These are phyloP conservation scores for Tranzscheliella williamsii DNA, from an alignment of 1,284 basidiomycete genomes.

Conservation along the genomic window DNA sequence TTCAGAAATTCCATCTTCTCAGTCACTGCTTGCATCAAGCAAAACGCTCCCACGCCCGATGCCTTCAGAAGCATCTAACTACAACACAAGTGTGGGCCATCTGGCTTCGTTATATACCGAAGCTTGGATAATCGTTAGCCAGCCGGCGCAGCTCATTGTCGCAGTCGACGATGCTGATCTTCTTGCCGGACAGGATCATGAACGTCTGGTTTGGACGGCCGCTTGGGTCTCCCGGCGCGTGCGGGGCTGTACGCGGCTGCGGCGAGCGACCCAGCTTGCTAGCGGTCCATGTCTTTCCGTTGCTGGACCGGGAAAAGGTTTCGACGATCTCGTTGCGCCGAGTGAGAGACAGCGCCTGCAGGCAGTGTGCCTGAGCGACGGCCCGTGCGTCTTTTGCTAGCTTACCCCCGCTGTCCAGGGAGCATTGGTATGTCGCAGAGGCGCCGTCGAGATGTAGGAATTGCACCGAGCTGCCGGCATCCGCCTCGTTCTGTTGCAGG, in stretches of 20 bases:
- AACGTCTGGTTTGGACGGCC: slow-evolving; percentile 18
- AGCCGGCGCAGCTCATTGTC: slow-evolving; percentile 29
- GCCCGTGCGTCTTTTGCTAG: slow-evolving; percentile 21
- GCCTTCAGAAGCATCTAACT: too few species aligned
- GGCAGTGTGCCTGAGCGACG: slow-evolving; percentile 27
- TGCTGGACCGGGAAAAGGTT: slow-evolving; percentile 36
- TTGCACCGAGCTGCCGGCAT: slow-evolving; percentile 3
- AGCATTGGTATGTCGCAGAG: slow-evolving; percentile 17
- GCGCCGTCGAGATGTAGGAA: slow-evolving; percentile 33
- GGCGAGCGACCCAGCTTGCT: slow-evolving; percentile 4
- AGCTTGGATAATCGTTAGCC: slow-evolving; percentile 35
- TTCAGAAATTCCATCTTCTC: too few species aligned
- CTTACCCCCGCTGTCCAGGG: slow-evolving; percentile 5
- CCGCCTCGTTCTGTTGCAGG: background rate
- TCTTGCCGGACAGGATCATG: slow-evolving; percentile 35
- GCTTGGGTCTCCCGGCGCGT: background rate
- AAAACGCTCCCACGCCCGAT: too few species aligned
- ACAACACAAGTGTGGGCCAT: too few species aligned
- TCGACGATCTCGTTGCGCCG: slow-evolving; percentile 21
- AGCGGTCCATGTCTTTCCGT: slow-evolving; percentile 37
- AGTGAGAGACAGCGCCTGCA: slow-evolving; percentile 24
- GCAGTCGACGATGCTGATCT: slow-evolving; percentile 38
- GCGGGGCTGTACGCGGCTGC: background rate
- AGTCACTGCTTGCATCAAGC: too few species aligned
- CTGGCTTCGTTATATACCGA: slow-evolving; percentile 37